Conservation (phyloP, 495 filamentous ascomycete genomes). For the Podospora conica region DNA sequence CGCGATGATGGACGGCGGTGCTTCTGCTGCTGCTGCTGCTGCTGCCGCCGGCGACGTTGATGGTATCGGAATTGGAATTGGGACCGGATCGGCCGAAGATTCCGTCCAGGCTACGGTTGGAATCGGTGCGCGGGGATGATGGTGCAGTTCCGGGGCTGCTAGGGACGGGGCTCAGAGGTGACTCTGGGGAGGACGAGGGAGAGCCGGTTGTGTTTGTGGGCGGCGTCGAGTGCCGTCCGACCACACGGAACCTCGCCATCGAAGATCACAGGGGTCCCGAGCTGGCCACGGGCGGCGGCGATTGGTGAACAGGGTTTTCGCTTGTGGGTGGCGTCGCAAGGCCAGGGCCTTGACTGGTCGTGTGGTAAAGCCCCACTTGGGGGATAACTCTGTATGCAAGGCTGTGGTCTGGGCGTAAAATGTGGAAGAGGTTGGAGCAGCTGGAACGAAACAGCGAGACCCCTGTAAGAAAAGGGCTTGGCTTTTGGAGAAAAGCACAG, state of each 20-base stretch:
- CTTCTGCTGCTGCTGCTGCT: not conserved
- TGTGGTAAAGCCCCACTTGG: not conserved
- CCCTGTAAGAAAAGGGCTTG: not conserved
- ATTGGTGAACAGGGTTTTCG: not conserved
- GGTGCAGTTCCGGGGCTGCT: not conserved
- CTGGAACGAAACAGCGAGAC: no score
- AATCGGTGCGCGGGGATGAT: not conserved
- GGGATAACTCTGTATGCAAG: not conserved
- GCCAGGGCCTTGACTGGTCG: not conserved
- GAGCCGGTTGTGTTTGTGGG: not conserved
- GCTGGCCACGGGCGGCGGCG: not conserved
- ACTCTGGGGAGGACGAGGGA: not conserved
- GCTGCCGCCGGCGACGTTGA: not conserved
- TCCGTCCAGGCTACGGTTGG: not conserved
- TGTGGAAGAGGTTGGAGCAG: not conserved
- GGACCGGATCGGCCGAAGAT: not conserved
- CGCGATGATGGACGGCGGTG: no score
- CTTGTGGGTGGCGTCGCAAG: not conserved
- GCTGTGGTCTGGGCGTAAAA: not conserved
- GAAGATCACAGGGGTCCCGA: not conserved
- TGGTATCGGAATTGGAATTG: not conserved
- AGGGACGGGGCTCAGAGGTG: not conserved
- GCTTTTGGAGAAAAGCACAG: not conserved
- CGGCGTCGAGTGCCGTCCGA: not conserved
- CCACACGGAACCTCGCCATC: not conserved